Base-by-base conservation (phyloP, 2,329 filamentous ascomycete genomes). In the Hypoxylon sp. region DNA sequence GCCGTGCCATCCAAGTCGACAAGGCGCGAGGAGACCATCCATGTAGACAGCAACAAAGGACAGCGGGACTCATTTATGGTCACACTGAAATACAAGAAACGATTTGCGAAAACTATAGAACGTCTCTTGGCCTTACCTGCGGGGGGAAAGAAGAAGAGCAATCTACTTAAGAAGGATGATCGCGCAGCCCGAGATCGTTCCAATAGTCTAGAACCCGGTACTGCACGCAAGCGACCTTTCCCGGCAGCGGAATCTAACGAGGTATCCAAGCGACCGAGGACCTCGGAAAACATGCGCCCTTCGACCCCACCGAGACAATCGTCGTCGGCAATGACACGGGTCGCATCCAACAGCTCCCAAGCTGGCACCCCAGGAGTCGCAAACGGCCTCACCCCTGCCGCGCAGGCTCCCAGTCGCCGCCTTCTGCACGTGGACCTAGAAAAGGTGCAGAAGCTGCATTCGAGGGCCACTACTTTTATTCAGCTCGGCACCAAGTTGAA, bases 331-430 rank as follows among this genome's bases (percentile, higher is more conserved):
- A 86, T 86, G 83, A 84, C 81, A 4, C 82, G 84, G 3, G 83
- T 81, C 32, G 79, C 82, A 52, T 86, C 85, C 0, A 84, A 75
- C 71, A 84, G 82, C 69, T 87, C 84, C 0, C 77, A 83, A 62
- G 80, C 79, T 6, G 78, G 82, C 43, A 87, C 85, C 0, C 84
- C 85, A 0, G 82, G 83, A 19, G 81, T 82, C 6, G 68, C 76
- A 2, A 77, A 77, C 49, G 79, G 73, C 50, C 71, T 78, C 44
- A 82, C 81, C 2, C 80, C 81, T 2, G 77, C 79, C 4, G 70
- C 76, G 2, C 75, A 71, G 56, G 66, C 65, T 7, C 62, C 71
- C 19, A 73, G 74, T 50, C 77, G 79, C 44, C 76, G 77, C n/a
- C 78, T 76, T 1, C 75, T 77, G 19, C 70, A 70, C 19, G 63